Evolutionary conservation across 2,329 filamentous ascomycete genomes (phyloP).

Genomic region (Rhynchosporium graminicola): DNA sequence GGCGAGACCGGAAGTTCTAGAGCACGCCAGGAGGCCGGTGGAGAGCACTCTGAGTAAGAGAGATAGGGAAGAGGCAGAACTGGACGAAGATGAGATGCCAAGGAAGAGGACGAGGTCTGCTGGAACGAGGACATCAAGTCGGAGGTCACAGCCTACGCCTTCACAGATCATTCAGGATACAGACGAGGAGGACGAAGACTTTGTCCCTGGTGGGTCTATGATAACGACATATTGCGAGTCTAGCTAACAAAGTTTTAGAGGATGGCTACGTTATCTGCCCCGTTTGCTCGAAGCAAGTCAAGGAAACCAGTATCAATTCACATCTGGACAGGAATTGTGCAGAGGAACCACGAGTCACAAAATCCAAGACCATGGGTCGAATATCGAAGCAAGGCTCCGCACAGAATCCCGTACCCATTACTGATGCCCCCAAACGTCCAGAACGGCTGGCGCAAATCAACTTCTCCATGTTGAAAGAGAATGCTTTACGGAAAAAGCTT

Average conservation of each 20-base stretch:
- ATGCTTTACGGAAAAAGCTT: conserved; percentile 76
- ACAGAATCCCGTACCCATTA: conserved; percentile 17
- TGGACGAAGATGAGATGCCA: conserved; percentile 38
- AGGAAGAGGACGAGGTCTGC: conserved; percentile 56
- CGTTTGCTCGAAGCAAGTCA: conserved; percentile 76
- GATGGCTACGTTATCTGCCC: conserved; percentile 78
- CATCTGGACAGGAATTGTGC: conserved; percentile 66
- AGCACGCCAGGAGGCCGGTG: conserved; percentile 58
- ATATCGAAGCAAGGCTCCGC: conserved; percentile 14
- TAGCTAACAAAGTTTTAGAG: conserved; percentile 22
- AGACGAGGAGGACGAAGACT: conserved; percentile 36
- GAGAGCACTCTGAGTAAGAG: conserved; percentile 50
- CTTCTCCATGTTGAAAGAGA: conserved; percentile 85
- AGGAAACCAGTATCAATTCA: conserved; percentile 71
- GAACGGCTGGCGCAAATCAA: conserved; percentile 70
- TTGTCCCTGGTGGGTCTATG: conserved; percentile 35
- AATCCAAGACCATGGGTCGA: conserved; percentile 1
- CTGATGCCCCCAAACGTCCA: conserved; percentile 33
- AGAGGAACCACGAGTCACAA: conserved; percentile 26
- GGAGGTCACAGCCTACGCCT: conserved; percentile 40
- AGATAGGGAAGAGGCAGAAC: conserved; percentile 45
- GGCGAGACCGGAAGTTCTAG: conserved; percentile 62
- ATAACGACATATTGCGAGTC: not conserved
- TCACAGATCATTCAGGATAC: conserved; percentile 37
- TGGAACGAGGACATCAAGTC: conserved; percentile 46